These are phyloP conservation scores for Podosphaera fusca DNA, from an alignment of 2,329 filamentous ascomycete genomes.

Conservation along the genomic window DNA sequence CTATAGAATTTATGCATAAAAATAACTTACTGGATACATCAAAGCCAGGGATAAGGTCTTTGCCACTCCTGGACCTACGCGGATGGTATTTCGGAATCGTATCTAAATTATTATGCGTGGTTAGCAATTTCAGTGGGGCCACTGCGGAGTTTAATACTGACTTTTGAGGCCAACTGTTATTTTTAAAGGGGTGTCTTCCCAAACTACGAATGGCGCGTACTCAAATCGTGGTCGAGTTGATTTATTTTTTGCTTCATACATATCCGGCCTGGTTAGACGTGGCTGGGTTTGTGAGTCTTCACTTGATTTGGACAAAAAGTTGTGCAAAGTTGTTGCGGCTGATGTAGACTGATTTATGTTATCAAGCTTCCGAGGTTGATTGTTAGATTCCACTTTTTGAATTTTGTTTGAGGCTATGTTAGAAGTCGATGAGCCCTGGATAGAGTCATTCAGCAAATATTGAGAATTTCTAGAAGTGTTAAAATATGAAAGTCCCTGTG, in stretches of 20 bases:
- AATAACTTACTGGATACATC: conserved; percentile 12
- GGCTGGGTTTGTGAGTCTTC: conserved; percentile 1
- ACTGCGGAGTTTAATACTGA: conserved; percentile 5
- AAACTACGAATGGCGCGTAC: conserved; percentile 12
- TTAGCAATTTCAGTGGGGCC: background rate
- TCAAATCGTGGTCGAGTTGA: conserved; percentile 9
- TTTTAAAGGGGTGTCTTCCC: conserved; percentile 10
- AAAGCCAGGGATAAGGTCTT: conserved; percentile 13
- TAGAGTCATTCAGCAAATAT: background rate
- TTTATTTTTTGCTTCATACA: conserved; percentile 6
- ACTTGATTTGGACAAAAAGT: conserved; percentile 1
- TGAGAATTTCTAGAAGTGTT: background rate
- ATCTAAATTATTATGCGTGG: conserved; percentile 4
- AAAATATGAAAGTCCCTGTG: conserved; percentile 4
- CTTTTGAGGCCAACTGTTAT: conserved; percentile 13
- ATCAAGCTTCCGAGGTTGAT: background rate
- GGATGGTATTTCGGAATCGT: conserved; percentile 15
- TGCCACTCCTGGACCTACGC: conserved; percentile 14
- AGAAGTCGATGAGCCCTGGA: background rate
- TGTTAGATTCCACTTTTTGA: background rate
- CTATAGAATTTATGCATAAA: background rate
- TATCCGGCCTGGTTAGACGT: conserved; percentile 10
- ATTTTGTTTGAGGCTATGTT: background rate
- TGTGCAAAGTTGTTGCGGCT: conserved; percentile 1
- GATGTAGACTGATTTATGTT: background rate